Evolutionary conservation across 352 stramenopile genomes (phyloP), one percentile per base, ranked within the genome.

Genomic region (Pythium utonaiense): DNA sequence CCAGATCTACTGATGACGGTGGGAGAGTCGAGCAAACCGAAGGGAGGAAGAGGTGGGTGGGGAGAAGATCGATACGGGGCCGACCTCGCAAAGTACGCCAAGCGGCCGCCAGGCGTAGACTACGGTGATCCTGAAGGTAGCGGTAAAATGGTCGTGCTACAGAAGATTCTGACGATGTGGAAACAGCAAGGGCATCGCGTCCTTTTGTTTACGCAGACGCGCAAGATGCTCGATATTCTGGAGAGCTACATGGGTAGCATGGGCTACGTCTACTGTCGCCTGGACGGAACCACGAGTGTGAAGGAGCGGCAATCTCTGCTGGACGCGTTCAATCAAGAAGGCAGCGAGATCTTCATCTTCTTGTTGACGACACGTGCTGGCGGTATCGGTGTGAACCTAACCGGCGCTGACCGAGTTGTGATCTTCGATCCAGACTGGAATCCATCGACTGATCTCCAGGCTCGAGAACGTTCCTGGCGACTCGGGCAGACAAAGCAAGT

Each of bases 381-480:
- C 42, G 98, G 97, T 9, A 95, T 99, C 36, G 98, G 98, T 6
- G 78, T 99, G 33, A 98, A 97, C 52, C 74, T 99, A 14, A 97
- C 93, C 13, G 96, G 95, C 38, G 97, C 97, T 0, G 91, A 99
- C 69, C 76, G 96, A 36, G 96, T 99, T 4, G 78, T 99, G 27
- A 83, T 99, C 2, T 99, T 98, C 64, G 97, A 99, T 73, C 97
- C 96, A n/a, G 96, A 99, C 66, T 99, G 97, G 97, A 99, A 99
- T 67, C 98, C 98, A 13, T 96, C 89, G 41, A 99, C 89, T 1
- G 96, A 99, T 60, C 70, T 96, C 14, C 94, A 98, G 77, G 96
- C 97, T n/a, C 77, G 96, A 17, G 97, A 99, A 64, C 88, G 98
- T n/a, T 93, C 96, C 31, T 99, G 95, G 93, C 78, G 98, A 12